A percentile compares a stretch with the other conserved stretches of the same genome.
Conservation (phyloP, 1,284 basidiomycete species). For the Quambalaria eucalypti region DNA sequence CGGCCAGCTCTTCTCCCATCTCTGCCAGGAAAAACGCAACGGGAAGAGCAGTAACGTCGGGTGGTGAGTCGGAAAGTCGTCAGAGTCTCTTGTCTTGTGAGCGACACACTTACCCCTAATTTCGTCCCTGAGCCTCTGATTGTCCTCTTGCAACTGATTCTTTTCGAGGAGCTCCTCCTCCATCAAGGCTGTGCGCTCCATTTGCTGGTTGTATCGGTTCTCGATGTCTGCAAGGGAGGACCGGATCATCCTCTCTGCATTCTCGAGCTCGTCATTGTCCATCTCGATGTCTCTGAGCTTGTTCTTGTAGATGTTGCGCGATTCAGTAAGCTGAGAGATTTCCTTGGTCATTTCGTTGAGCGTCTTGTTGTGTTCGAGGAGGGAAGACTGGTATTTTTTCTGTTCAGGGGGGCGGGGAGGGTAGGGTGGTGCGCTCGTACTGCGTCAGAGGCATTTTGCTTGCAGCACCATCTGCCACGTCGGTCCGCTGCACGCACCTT, state of each 20-base stretch:
- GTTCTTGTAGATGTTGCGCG: slow-evolving; percentile 39
- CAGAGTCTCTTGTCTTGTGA: not conserved
- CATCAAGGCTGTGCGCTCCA: slow-evolving; percentile 92
- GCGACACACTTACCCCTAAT: slow-evolving; percentile 61
- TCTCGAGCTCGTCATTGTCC: slow-evolving; percentile 45
- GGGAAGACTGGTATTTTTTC: slow-evolving; percentile 35
- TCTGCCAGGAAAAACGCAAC: slow-evolving; percentile 52
- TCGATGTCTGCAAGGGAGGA: slow-evolving; percentile 87
- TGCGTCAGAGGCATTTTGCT: not conserved
- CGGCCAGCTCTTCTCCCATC: slow-evolving; percentile 71
- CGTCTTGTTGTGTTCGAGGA: slow-evolving; percentile 35
- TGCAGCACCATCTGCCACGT: not conserved
- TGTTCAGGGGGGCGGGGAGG: not conserved
- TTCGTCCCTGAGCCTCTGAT: slow-evolving; percentile 84
- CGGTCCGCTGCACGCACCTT: slow-evolving; percentile 16
- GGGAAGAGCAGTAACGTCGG: not conserved
- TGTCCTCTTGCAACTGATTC: slow-evolving; percentile 79
- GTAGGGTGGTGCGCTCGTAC: not conserved
- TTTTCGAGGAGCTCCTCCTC: slow-evolving; percentile 94
- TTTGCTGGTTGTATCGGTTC: slow-evolving; percentile 73
- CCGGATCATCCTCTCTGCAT: slow-evolving; percentile 59
- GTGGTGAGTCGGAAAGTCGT: not conserved
- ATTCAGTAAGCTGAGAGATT: slow-evolving; percentile 25
- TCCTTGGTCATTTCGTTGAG: slow-evolving; percentile 35
- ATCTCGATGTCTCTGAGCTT: slow-evolving; percentile 43